Percentiles rank a stretch among this genome's conserved stretches.
These are phyloP conservation scores for Datisca glomerata DNA, from an alignment of 306 rosid genomes.

Conservation along the genomic window DNA sequence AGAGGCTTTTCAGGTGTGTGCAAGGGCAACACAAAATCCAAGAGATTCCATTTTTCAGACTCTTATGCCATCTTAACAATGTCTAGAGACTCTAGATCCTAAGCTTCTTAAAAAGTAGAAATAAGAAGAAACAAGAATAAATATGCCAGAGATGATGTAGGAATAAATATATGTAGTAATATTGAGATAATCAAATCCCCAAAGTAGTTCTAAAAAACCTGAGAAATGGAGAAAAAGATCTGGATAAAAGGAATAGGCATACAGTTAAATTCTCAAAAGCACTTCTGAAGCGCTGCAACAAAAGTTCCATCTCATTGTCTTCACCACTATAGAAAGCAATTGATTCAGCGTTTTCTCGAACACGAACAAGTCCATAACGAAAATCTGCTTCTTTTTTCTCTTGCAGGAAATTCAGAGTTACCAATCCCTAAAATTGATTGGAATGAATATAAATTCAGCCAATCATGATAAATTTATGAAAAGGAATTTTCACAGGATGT, in stretches of 20 bases:
- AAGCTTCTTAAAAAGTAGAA: too few species aligned
- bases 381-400: conserved; percentile 99
- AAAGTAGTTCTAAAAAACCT: too few species aligned
- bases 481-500: background rate
- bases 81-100: too few species aligned
- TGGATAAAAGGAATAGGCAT: conserved; percentile 22
- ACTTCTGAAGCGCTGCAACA: conserved; percentile 79
- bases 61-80: too few species aligned
- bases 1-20: too few species aligned
- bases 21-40: too few species aligned
- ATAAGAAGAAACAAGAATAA: background rate
- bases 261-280: conserved; percentile 90
- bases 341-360: conserved; percentile 96
- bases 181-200: background rate
- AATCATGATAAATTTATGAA: background rate
- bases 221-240: conserved; percentile 2
- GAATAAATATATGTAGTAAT: background rate
- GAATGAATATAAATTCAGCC: conserved; percentile 4
- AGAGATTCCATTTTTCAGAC: too few species aligned
- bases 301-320: conserved; percentile 80
- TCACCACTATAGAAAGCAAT: conserved; percentile 95
- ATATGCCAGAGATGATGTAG: background rate
- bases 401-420: conserved; percentile 76
- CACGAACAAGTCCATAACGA: conserved; percentile 90
- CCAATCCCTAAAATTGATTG: conserved; percentile 60